Conservation (phyloP, 208 protist genomes). For the Crithidia thermophila region DNA sequence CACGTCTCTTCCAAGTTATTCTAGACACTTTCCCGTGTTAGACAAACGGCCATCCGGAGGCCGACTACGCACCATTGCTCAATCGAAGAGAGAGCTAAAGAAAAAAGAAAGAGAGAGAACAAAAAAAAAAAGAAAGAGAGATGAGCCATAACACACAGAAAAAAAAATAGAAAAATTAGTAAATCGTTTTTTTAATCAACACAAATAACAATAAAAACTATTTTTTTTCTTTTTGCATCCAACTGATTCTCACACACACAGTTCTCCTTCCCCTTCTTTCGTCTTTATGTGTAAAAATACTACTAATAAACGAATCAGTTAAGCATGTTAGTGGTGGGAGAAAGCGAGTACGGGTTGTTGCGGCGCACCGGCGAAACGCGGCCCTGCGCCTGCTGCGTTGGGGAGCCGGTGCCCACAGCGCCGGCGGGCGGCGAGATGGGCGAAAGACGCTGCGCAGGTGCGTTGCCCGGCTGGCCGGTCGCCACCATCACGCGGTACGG, state of each 20-base stretch:
- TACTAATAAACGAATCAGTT: no score
- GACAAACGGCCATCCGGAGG: no score
- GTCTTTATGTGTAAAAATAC: no score
- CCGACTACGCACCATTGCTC: no score
- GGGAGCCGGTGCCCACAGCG: constrained; percentile 1
- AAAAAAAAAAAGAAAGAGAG: not conserved
- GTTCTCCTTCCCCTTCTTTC: no score
- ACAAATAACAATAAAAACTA: no score
- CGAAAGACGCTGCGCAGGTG: constrained; percentile 29
- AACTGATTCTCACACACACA: no score
- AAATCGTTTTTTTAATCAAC: no score
- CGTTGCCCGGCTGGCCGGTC: constrained; percentile 8
- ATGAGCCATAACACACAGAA: not conserved
- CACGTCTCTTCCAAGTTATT: no score
- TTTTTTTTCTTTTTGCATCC: no score
- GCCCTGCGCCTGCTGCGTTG: constrained; percentile 23
- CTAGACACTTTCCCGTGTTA: no score
- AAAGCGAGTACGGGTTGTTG: constrained; percentile 41
- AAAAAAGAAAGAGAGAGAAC: not conserved
- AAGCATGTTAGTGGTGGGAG: constrained; percentile 21
- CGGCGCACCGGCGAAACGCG: constrained; percentile 33
- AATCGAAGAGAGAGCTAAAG: not conserved
- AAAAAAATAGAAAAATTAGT: not conserved
- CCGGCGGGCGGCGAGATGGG: constrained; percentile 13
- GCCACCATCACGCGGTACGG: constrained; percentile 33